These are phyloP conservation scores for Gnomoniopsis smithogilvyi DNA, from an alignment of 2,329 filamentous ascomycete species.

Conservation along the genomic window DNA sequence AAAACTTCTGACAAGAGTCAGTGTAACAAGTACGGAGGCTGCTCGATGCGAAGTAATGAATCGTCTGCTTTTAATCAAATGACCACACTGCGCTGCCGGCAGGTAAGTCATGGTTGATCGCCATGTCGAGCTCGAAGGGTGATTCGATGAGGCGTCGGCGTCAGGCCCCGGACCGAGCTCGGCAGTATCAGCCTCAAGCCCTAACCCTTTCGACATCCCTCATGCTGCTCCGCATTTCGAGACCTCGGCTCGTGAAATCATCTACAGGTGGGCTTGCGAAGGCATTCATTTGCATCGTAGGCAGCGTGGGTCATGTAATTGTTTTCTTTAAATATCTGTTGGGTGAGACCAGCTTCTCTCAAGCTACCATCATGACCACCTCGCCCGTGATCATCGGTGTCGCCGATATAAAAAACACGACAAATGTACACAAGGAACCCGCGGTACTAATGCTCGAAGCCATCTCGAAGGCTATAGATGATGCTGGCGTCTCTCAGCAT, in stretches of 20 bases:
- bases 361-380: not conserved
- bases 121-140: not conserved
- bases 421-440: constrained; percentile 56
- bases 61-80: too few relatives aligned
- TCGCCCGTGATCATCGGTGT: constrained; percentile 60
- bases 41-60: not conserved
- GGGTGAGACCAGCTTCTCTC: not conserved
- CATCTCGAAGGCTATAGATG: constrained; percentile 47
- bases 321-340: not conserved
- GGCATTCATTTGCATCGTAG: not conserved
- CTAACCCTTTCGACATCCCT: not conserved
- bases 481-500: constrained; percentile 35
- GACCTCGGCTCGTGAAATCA: not conserved
- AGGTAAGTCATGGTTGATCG: not conserved
- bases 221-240: not conserved
- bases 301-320: not conserved
- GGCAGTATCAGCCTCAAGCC: not conserved
- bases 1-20: too few relatives aligned
- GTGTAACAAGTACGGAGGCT: too few relatives aligned
- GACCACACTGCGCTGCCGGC: not conserved
- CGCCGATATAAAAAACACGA: constrained; percentile 58
- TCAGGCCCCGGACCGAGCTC: not conserved
- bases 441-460: constrained; percentile 56
- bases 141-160: not conserved
- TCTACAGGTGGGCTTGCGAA: not conserved